Percentiles rank a stretch among this genome's conserved stretches.
Evolutionary conservation across 306 rosid species (phyloP).

Genomic region (Coriaria nepalensis): DNA sequence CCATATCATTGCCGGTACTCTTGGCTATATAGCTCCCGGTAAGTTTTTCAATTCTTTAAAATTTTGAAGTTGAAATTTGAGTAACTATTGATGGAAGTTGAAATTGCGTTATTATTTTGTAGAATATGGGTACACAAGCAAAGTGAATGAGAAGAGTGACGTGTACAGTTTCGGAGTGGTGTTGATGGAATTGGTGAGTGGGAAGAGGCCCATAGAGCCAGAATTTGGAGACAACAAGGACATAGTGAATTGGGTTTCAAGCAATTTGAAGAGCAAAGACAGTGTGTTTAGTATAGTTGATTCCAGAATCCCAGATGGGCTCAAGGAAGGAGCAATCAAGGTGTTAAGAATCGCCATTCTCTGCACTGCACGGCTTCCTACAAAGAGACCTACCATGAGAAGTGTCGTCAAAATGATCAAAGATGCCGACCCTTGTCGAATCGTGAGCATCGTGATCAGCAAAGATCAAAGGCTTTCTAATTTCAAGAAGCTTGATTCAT

Average conservation of each 20-base stretch:
- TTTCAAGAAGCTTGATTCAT: slow-evolving; percentile 10
- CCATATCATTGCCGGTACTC: slow-evolving; percentile 80
- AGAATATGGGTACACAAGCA: slow-evolving; percentile 81
- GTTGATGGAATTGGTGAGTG: slow-evolving; percentile 67
- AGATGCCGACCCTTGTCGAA: slow-evolving; percentile 48
- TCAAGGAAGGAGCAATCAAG: slow-evolving; percentile 54
- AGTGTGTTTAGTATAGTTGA: slow-evolving; percentile 39
- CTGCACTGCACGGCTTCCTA: slow-evolving; percentile 55
- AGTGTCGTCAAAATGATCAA: slow-evolving; percentile 75
- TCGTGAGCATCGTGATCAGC: slow-evolving; percentile 39
- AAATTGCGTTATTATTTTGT: slow-evolving; percentile 6
- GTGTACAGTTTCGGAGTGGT: slow-evolving; percentile 94
- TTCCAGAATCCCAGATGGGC: slow-evolving; percentile 30
- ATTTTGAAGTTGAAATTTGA: neutral
- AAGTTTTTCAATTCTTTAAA: slow-evolving; percentile 6
- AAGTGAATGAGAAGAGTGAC: slow-evolving; percentile 82
- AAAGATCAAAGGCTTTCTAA: slow-evolving; percentile 30
- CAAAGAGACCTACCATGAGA: slow-evolving; percentile 69
- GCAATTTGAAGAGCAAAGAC: slow-evolving; percentile 39
- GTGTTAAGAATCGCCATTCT: slow-evolving; percentile 54
- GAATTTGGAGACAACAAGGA: slow-evolving; percentile 72
- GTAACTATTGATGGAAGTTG: neutral
- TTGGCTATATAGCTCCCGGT: slow-evolving; percentile 96
- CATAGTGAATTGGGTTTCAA: slow-evolving; percentile 61
- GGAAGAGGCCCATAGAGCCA: slow-evolving; percentile 64